Percentiles rank a stretch among this genome's conserved stretches.
Evolutionary conservation across 2,329 filamentous ascomycete species (phyloP).

Genomic region (Penicillium vulpinum): DNA sequence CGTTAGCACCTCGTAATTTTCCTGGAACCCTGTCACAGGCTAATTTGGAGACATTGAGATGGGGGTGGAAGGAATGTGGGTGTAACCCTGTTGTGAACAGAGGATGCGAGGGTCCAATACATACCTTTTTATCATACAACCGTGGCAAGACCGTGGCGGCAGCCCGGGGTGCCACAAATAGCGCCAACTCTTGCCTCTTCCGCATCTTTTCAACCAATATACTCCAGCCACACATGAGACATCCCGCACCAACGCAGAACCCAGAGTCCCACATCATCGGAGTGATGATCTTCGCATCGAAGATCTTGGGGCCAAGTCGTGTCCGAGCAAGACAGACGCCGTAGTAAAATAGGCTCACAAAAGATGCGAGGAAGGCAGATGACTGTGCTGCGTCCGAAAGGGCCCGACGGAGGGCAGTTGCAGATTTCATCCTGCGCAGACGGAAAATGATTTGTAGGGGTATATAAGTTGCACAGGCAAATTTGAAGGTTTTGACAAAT

Average conservation of each 20-base stretch:
- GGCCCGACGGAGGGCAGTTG: conserved; percentile 50
- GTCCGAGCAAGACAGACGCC: conserved; percentile 76
- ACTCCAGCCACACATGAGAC: conserved; percentile 77
- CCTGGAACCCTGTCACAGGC: conserved; percentile 8
- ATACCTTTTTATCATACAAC: conserved; percentile 58
- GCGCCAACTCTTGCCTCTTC: conserved; percentile 70
- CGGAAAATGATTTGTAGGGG: conserved; percentile 70
- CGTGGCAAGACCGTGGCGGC: conserved; percentile 73
- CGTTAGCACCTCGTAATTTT: conserved; percentile 21
- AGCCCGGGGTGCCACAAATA: conserved; percentile 79
- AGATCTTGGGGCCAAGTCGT: conserved; percentile 67
- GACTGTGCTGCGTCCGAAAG: conserved; percentile 65
- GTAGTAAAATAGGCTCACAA: conserved; percentile 81
- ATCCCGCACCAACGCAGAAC: conserved; percentile 70
- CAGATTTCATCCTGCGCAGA: conserved; percentile 51
- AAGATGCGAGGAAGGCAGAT: conserved; percentile 74
- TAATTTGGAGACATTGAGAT: conserved; percentile 5
- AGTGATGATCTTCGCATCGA: conserved; percentile 57
- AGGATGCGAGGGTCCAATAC: conserved; percentile 12
- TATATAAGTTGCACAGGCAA: conserved; percentile 74
- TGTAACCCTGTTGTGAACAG: conserved; percentile 23
- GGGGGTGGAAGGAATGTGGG: conserved; percentile 9
- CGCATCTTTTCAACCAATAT: conserved; percentile 68
- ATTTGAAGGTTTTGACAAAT: conserved; percentile 68
- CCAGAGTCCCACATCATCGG: conserved; percentile 59